A percentile compares a stretch with the other conserved stretches of the same genome.
phyloP scores from a whole-genome alignment of 2,329 filamentous ascomycete species.

The Scedosporium minutisporum region DNA sequence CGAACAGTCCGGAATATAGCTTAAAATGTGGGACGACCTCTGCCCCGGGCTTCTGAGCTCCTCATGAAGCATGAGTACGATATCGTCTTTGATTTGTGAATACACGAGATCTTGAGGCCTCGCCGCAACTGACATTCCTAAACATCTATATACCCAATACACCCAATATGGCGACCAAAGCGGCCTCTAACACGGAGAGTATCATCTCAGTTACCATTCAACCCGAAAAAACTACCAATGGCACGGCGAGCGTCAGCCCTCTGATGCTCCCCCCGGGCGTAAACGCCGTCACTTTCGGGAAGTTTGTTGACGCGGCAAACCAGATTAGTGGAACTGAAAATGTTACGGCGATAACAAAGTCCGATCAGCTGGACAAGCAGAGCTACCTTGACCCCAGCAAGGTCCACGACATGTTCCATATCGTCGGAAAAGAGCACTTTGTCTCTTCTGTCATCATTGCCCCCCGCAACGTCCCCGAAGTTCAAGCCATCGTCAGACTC shows the following conservation, averaged over 20 bases:
- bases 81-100: no score
- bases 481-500: constrained; percentile 34
- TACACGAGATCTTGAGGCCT: no score
- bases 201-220: background rate
- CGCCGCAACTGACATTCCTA: background rate
- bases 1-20: no score
- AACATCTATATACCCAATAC: background rate
- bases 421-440: constrained; percentile 32
- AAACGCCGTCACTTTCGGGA: constrained; percentile 10
- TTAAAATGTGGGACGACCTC: no score
- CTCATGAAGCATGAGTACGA: no score
- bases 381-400: constrained; percentile 14
- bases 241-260: background rate
- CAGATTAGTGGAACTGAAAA: constrained; percentile 17
- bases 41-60: no score
- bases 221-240: background rate
- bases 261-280: constrained; percentile 3
- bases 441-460: constrained; percentile 27
- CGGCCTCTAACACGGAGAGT: background rate
- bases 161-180: background rate
- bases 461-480: constrained; percentile 26
- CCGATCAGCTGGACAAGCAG: constrained; percentile 10
- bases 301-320: constrained; percentile 12
- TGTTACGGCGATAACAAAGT: constrained; percentile 9
- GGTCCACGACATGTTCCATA: constrained; percentile 26